Evolutionary conservation across 2,329 filamentous ascomycete genomes (phyloP), one percentile per base, ranked within the genome.

Genomic region (Aspergillus thermomutatus): DNA sequence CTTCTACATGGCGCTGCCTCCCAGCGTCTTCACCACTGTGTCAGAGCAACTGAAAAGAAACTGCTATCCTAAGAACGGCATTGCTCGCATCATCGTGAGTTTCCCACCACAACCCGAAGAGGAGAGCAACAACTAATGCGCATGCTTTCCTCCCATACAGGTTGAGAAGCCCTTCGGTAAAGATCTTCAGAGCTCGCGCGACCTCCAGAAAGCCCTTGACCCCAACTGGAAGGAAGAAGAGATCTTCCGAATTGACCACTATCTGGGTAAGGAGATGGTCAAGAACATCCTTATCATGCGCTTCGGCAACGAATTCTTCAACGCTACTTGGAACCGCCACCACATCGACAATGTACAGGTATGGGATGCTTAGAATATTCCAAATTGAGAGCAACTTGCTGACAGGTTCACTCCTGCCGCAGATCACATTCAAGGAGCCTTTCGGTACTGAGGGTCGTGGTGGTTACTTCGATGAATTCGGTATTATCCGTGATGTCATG

Each of bases 161-260:
- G 91, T 99, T 64, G 94, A 99, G 87, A 99, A 99, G 82, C 94
- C 95, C 26, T 99, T 99, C 72, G 94, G 95, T 67, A 97, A 97
- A 81, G 94, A 99, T 75, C 85, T 99, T 60, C 87, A 84, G 56
- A 97, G 92, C 80, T 97, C 94, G 53, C 88, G 94, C 58, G 91
- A 96, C 77, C 85, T 99, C 60, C 93, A 97, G 74, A 92, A 90
- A 76, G 95, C 94, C 7, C 86, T 99, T 62, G 91, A 93, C 73
- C 94, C 94, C 46, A 92, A 99, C 80, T 99, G 94, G 95, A 94
- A 90, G 72, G 95, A 99, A 79, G 93, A 97, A 53, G 94, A 99
- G 80, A 88, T 99, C 66, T 99, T 95, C 87, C 92, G 94, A 72
- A 99, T 99, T 71, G 94, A 99, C 76, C 94, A 99, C 81, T 99